A percentile compares a stretch with the other conserved stretches of the same genome.
These are phyloP conservation scores for Calonectria honghensis DNA, from an alignment of 2,329 filamentous ascomycete species.

Conservation along the genomic window DNA sequence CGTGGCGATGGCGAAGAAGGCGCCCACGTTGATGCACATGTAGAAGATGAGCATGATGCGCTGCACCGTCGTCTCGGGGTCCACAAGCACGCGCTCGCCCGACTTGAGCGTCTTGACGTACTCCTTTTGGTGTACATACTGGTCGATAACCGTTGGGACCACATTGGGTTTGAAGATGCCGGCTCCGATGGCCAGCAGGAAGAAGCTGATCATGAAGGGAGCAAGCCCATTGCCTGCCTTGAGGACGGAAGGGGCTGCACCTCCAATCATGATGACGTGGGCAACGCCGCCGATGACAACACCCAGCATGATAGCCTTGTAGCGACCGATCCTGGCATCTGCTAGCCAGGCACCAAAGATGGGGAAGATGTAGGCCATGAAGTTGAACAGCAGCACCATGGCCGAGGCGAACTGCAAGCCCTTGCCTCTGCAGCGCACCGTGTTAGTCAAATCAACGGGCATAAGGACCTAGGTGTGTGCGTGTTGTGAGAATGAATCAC, in stretches of 20 bases:
- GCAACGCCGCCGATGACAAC: conserved; percentile 80
- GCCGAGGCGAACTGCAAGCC: conserved; percentile 60
- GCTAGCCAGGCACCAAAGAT: conserved; percentile 75
- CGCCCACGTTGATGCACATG: conserved; percentile 73
- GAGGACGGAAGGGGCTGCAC: conserved; percentile 69
- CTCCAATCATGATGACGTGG: conserved; percentile 80
- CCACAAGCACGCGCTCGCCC: conserved; percentile 81
- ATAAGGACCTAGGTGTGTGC: background rate
- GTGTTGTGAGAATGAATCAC: background rate
- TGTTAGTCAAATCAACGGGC: background rate
- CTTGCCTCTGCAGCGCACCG: background rate
- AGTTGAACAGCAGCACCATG: conserved; percentile 69
- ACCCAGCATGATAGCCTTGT: conserved; percentile 82
- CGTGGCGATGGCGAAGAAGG: conserved; percentile 71
- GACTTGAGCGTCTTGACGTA: conserved; percentile 61
- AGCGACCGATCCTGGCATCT: conserved; percentile 82
- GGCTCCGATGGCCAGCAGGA: conserved; percentile 75
- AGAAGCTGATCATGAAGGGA: conserved; percentile 77
- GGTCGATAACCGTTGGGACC: conserved; percentile 80
- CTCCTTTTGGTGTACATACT: conserved; percentile 73
- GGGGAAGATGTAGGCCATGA: conserved; percentile 75
- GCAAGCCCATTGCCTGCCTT: conserved; percentile 68
- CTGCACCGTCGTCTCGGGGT: conserved; percentile 78
- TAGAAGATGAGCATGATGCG: conserved; percentile 81
- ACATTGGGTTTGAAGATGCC: conserved; percentile 85